phyloP scores from a whole-genome alignment of 495 filamentous ascomycete genomes.

The Xanthoparmelia taractica region DNA sequence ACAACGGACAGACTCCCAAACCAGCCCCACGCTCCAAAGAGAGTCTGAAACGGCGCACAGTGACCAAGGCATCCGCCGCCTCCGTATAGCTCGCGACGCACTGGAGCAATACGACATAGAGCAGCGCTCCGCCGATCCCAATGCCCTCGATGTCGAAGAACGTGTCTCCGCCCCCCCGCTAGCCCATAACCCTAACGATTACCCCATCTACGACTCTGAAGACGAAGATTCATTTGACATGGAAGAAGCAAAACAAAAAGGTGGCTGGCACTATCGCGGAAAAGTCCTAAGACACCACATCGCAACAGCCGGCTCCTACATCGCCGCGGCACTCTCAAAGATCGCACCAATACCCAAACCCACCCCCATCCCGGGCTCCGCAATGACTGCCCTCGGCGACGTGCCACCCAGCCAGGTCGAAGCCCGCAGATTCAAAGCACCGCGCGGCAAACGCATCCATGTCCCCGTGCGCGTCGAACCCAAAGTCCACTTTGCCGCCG shows the following conservation, averaged over 20 bases:
- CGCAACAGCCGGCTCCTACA: constrained; percentile 33
- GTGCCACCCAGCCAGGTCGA: constrained; percentile 40
- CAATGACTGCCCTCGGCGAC: constrained; percentile 26
- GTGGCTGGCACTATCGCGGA: constrained; percentile 61
- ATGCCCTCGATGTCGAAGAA: constrained; percentile 67
- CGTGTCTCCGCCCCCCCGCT: constrained; percentile 55
- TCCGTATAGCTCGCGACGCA: constrained; percentile 41
- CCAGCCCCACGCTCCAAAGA: constrained; percentile 18
- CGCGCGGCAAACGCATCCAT: constrained; percentile 68
- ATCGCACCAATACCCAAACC: constrained; percentile 54
- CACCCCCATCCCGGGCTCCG: constrained; percentile 50
- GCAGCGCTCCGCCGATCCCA: constrained; percentile 42
- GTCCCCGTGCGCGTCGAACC: constrained; percentile 94
- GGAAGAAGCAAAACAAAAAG: constrained; percentile 64
- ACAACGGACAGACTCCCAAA: constrained; percentile 5
- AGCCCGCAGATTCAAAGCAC: constrained; percentile 68
- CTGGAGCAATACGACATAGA: constrained; percentile 41
- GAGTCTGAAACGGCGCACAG: constrained; percentile 19
- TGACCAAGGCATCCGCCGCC: constrained; percentile 30
- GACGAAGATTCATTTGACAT: constrained; percentile 56
- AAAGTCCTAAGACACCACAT: constrained; percentile 46
- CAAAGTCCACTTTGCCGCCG: constrained; percentile 94
- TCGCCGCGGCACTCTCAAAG: constrained; percentile 40
- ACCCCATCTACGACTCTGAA: constrained; percentile 88
- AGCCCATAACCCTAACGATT: constrained; percentile 53